Evolutionary conservation across 1,284 basidiomycete genomes (phyloP), one percentile per base, ranked within the genome.

Genomic region (Ganoderma sp.): DNA sequence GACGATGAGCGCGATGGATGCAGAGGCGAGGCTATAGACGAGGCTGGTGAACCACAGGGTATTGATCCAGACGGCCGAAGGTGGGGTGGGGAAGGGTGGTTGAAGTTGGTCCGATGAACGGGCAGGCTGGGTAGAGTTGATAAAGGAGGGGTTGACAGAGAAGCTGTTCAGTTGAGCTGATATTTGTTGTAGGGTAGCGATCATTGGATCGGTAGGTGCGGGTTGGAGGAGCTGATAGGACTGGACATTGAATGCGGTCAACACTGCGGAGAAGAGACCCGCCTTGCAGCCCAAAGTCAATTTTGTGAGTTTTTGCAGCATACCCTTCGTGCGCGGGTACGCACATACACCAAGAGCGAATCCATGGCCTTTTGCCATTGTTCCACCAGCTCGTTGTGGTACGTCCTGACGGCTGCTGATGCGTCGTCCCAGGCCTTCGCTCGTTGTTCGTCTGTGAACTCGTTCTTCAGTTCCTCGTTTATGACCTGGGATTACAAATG

Each of bases 1-100:
- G 37, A 67, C 73, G 2, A 70, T 28, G 3, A 74, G 67, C 3
- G 68, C 69, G 22, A 68, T 62, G 0, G 67, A 63, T 1, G 73
- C 71, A 5, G 71, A 54, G 1, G 70, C 61, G n/a, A 74, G 67
- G 43, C 67, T 71, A 37, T 48, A 61, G 2, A 73, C 41, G 7
- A 74, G 65, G 63, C 69, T 71, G 19, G 56, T 19, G 56, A 73
- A 73, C 73, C 73, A 74, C 19, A 74, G 64, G 2, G 61, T 54
- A 58, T 73, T 73, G 65, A 74, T 64, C 50, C 67, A 66, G 1
- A 71, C 43, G 8, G 67, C 66, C 1, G 43, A 61, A 4, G 48
- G 1, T 1, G 64, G 34, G 14, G 59, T 22, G 3, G 19, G 17
- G 42, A 69, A 72, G 1, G 61, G 34, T 1, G 61, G n/a, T 15